Evolutionary conservation across 2,329 filamentous ascomycete species (phyloP).

Genomic region (Eurotiales sp.): DNA sequence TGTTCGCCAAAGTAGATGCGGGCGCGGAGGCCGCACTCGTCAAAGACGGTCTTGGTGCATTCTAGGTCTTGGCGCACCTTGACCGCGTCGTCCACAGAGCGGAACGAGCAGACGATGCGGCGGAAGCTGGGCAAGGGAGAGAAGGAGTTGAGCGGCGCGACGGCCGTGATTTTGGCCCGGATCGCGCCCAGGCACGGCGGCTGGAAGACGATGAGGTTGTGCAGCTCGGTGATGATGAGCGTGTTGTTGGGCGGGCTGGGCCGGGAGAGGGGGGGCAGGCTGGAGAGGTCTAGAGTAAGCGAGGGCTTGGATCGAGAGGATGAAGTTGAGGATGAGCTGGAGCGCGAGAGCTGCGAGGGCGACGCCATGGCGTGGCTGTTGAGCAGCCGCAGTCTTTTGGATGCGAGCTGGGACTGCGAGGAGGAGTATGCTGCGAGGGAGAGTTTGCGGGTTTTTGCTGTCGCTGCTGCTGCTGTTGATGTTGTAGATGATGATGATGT

Average conservation of each 20-base stretch:
- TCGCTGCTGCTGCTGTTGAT: not conserved
- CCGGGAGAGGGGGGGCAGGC: conserved; percentile 41
- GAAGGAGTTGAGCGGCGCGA: conserved; percentile 48
- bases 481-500: not conserved
- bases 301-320: conserved; percentile 30
- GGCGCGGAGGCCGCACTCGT: conserved; percentile 25
- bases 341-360: conserved; percentile 21
- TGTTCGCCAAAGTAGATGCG: conserved; percentile 52
- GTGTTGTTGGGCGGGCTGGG: conserved; percentile 49
- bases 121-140: conserved; percentile 49
- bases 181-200: conserved; percentile 41
- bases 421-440: not conserved
- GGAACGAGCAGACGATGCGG: conserved; percentile 50
- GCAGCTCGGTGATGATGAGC: conserved; percentile 48
- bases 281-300: conserved; percentile 45
- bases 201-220: conserved; percentile 45
- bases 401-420: not conserved
- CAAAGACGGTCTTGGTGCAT: conserved; percentile 4
- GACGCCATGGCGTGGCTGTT: conserved; percentile 19
- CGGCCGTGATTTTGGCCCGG: conserved; percentile 38
- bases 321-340: conserved; percentile 24
- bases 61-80: conserved; percentile 43
- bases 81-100: conserved; percentile 40
- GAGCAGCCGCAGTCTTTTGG: conserved; percentile 4
- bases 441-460: conserved; percentile 7